Evolutionary conservation across 163 green algal species (phyloP), one percentile per base, ranked within the genome.

Genomic region (Coccomyxa subellipsoidea): DNA sequence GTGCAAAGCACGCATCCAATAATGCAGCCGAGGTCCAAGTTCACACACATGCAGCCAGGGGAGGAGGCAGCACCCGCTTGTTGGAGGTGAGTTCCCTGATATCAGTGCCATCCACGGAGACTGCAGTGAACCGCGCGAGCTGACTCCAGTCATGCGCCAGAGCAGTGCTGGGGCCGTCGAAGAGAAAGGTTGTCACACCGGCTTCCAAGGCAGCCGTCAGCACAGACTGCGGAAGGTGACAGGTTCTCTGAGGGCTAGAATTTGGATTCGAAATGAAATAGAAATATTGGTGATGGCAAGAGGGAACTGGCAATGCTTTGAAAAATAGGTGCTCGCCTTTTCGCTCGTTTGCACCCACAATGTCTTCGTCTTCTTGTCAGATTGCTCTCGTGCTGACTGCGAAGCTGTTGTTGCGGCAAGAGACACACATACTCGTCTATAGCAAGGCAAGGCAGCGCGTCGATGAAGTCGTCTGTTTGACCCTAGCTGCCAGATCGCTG

Each of bases 181-280:
- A 87, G 7, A 84, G 38, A 31, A 87, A 83, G 27, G 77, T 82
- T 12, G n/a, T 69, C 4, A 82, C 39, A 29, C 83, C 83, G 36
- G 76, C 69, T 69, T 87, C 83, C 0, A 87, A 34, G 9, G 83
- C 83, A 40, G 80, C 66, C 18, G 83, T 87, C n/a, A 87, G 54
- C 23, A 83, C 78, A 7, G 38, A 76, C 83, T 87, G 80, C 77
- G 27, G 47, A 66, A 18, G n/a, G n/a, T n/a, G n/a, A n/a, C n/a
- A n/a, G n/a, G n/a, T n/a, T n/a, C n/a, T n/a, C n/a, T n/a, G n/a
- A n/a, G n/a, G n/a, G n/a, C n/a, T n/a, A n/a, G n/a, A n/a, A n/a
- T n/a, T n/a, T n/a, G n/a, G n/a, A n/a, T n/a, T n/a, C n/a, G n/a
- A n/a, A n/a, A n/a, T n/a, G n/a, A n/a, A n/a, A n/a, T n/a, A n/a